Conservation (phyloP, 768 basidiomycete species). For the Kwoniella europaea region DNA sequence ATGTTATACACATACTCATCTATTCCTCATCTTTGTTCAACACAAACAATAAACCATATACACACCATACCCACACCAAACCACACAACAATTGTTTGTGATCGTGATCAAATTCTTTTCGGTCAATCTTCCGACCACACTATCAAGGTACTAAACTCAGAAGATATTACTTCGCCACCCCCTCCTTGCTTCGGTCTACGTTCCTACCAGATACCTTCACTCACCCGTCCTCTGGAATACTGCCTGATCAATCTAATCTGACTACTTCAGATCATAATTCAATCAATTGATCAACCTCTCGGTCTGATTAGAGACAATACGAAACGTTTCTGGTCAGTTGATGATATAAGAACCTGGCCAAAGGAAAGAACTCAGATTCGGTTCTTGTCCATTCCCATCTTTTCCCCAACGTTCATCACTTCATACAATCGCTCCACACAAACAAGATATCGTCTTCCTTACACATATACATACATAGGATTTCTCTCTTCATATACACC, state of each 20-base stretch:
- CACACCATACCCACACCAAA: background rate
- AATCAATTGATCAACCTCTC: conserved; percentile 1
- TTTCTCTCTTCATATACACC: conserved; percentile 9
- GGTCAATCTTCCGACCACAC: conserved; percentile 9
- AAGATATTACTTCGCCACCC: conserved; percentile 15
- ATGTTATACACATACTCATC: conserved; percentile 6
- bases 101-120: background rate
- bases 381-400: background rate
- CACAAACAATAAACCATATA: conserved; percentile 13
- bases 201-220: background rate
- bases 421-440: background rate
- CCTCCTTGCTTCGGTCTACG: background rate
- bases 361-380: background rate
- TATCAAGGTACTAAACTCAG: conserved; percentile 1
- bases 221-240: background rate
- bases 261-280: background rate
- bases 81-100: conserved; percentile 1
- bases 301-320: conserved; percentile 9
- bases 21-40: background rate
- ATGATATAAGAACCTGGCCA: background rate
- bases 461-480: background rate
- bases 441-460: background rate
- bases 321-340: background rate
- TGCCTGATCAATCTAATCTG: background rate
- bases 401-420: background rate